Base-by-base conservation (phyloP, 2,329 filamentous ascomycete genomes). In the Clarireedia homoeocarpa region DNA sequence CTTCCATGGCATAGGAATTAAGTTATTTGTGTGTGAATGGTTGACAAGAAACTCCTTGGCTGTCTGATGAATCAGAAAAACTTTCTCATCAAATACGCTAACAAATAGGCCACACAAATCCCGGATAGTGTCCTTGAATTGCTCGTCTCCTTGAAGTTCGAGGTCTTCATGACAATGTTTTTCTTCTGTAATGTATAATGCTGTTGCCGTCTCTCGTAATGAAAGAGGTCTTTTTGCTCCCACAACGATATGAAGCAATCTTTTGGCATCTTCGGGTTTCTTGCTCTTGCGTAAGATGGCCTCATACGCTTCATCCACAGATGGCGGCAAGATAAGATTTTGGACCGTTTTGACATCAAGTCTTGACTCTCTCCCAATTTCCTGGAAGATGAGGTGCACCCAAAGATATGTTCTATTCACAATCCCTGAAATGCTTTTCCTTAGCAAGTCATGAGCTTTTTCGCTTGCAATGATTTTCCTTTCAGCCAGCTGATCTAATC, bases 1-100 rank as follows among this genome's bases (percentile, higher is more conserved):
- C 45, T 53, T 57, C 55, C 55, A 57, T 44, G 27, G 14, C 26
- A 4, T 15, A 5, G 23, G 4, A 27, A 10, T 51, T 17, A 24
- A 27, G 15, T 30, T 42, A 20, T 23, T 6, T 20, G 3, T 49
- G 3, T 44, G 23, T 15, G 48, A 39, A 4, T 39, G 34, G 14
- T 14, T 14, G 10, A 57, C 26, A 27, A 57, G 55, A 57, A 53
- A 57, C 17, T 57, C 55, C 48, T 49, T 57, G 20, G 49, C 55
- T 3, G 55, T 57, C 42, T 57, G 54, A 53, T 56, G 54, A 34
- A 56, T 49, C 24, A 56, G 49, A 27, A 52, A 52, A 36, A 56
- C 38, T 47, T 42, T 56, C 20, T 46, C 42, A 20, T 52, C 48
- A 34, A 52, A 30, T 39, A 49, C 17, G n/a, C 34, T 52, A 27